These are phyloP conservation scores for Aspergillus fischeri DNA, from an alignment of 2,329 filamentous ascomycete genomes.

Conservation along the genomic window DNA sequence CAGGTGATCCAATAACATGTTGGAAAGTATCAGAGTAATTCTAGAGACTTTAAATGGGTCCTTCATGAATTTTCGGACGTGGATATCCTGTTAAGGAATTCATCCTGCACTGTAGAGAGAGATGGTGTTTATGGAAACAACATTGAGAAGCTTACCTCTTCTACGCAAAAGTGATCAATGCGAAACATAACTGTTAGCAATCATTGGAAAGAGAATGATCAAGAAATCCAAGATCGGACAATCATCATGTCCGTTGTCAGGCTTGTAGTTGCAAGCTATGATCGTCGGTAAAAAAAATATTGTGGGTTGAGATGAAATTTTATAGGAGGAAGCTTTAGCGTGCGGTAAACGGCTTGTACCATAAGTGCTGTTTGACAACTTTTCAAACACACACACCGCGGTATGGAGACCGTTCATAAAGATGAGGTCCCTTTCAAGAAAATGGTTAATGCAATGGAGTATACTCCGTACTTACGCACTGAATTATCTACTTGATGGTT, in stretches of 20 bases:
- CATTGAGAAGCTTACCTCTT: constrained; percentile 1
- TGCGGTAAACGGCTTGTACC: constrained; percentile 12
- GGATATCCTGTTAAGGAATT: constrained; percentile 52
- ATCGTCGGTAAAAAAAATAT: constrained; percentile 16
- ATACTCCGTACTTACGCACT: neutral
- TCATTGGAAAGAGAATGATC: neutral
- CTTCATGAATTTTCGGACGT: constrained; percentile 56
- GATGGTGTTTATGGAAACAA: neutral
- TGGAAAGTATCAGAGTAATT: constrained; percentile 51
- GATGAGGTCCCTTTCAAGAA: neutral
- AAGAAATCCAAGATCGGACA: neutral
- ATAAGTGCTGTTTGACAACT: constrained; percentile 16
- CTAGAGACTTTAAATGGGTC: constrained; percentile 47
- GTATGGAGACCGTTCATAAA: no score
- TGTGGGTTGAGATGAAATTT: constrained; percentile 17
- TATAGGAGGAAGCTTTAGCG: constrained; percentile 10
- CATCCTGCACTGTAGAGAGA: constrained; percentile 27
- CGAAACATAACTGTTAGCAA: neutral
- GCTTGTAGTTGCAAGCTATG: constrained; percentile 15
- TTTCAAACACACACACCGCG: constrained; percentile 8
- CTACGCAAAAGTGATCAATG: neutral
- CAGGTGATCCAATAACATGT: constrained; percentile 3
- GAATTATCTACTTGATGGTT: neutral
- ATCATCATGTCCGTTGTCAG: neutral
- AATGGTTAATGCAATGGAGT: no score